phyloP scores from a whole-genome alignment of 805 yeast species.

The Maudiozyma barnettii region DNA sequence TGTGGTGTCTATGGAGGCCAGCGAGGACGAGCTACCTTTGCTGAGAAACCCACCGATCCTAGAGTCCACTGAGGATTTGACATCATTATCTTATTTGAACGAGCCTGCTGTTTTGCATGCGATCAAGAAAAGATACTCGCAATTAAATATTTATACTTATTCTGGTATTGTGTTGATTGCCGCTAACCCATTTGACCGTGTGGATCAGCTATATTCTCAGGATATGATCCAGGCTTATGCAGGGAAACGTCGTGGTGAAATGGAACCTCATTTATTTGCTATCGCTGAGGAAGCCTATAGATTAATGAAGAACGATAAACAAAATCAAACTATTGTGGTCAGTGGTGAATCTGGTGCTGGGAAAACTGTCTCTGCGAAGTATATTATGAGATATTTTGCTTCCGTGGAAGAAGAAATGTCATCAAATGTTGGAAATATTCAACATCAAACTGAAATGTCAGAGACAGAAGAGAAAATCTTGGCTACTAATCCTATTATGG shows the following conservation, averaged over 20 bases:
- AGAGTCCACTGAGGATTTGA: constrained; percentile 91
- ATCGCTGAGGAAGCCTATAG: constrained; percentile 97
- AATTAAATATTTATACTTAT: constrained; percentile 85
- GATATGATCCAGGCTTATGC: constrained; percentile 93
- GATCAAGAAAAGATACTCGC: constrained; percentile 79
- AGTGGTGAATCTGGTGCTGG: constrained; percentile 99
- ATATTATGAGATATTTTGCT: constrained; percentile 95
- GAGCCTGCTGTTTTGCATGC: constrained; percentile 97
- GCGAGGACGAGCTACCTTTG: constrained; percentile 46
- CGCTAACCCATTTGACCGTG: constrained; percentile 87
- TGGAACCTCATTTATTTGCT: constrained; percentile 94
- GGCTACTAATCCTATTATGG: constrained; percentile 90
- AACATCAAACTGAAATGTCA: constrained; percentile 56
- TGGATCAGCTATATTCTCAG: constrained; percentile 82
- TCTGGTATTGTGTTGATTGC: constrained; percentile 96
- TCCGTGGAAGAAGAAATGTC: constrained; percentile 59
- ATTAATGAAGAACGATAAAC: constrained; percentile 77
- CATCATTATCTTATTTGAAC: constrained; percentile 82
- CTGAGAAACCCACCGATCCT: constrained; percentile 84
- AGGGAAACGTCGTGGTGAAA: constrained; percentile 85
- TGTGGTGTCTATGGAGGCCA: constrained; percentile 40
- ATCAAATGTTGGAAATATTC: constrained; percentile 29
- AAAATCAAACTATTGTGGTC: constrained; percentile 92
- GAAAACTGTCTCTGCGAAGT: constrained; percentile 93
- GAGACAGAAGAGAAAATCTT: constrained; percentile 87